Percentiles rank a stretch among this genome's conserved stretches.
phyloP scores from a whole-genome alignment of 805 yeast genomes.

The Candida boleticola region DNA sequence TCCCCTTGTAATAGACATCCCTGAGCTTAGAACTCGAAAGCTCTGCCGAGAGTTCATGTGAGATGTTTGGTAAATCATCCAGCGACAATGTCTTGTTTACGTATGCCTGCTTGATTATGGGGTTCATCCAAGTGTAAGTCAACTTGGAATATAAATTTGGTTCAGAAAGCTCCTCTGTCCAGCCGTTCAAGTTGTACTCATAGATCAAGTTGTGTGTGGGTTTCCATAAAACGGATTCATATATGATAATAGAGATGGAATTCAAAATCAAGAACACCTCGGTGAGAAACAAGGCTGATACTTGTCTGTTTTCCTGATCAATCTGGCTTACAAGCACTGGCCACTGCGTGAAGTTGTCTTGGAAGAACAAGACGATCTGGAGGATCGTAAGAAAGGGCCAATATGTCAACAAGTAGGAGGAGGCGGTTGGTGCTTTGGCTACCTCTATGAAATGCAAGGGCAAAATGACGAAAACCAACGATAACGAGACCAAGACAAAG shows the following conservation, averaged over 20 bases:
- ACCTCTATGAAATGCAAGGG: slow-evolving; percentile 30
- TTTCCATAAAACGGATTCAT: slow-evolving; percentile 38
- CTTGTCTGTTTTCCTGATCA: slow-evolving; percentile 4
- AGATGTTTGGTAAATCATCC: slow-evolving; percentile 28
- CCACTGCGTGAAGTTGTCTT: slow-evolving; percentile 25
- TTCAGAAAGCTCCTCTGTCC: slow-evolving; percentile 8
- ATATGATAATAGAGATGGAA: slow-evolving; percentile 27
- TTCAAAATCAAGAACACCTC: slow-evolving; percentile 27
- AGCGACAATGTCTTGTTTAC: slow-evolving; percentile 35
- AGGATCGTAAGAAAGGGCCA: slow-evolving; percentile 26
- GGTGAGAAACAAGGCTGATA: slow-evolving; percentile 11
- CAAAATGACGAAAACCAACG: slow-evolving; percentile 12
- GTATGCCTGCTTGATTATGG: slow-evolving; percentile 39
- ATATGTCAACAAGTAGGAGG: slow-evolving; percentile 21
- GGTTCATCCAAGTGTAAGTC: slow-evolving; percentile 50
- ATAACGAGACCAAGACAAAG: slow-evolving; percentile 10
- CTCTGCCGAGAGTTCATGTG: slow-evolving; percentile 22
- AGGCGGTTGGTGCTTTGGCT: slow-evolving; percentile 17
- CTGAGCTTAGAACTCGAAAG: slow-evolving; percentile 15
- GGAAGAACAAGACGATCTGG: slow-evolving; percentile 21
- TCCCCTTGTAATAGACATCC: slow-evolving; percentile 1
- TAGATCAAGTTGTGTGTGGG: slow-evolving; percentile 40
- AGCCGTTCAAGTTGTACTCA: slow-evolving; percentile 19
- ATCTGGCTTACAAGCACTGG: slow-evolving; percentile 12
- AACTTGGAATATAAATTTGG: slow-evolving; percentile 38